Evolutionary conservation across 345 rosid genomes (phyloP).

Genomic region (Gossypium bickii): DNA sequence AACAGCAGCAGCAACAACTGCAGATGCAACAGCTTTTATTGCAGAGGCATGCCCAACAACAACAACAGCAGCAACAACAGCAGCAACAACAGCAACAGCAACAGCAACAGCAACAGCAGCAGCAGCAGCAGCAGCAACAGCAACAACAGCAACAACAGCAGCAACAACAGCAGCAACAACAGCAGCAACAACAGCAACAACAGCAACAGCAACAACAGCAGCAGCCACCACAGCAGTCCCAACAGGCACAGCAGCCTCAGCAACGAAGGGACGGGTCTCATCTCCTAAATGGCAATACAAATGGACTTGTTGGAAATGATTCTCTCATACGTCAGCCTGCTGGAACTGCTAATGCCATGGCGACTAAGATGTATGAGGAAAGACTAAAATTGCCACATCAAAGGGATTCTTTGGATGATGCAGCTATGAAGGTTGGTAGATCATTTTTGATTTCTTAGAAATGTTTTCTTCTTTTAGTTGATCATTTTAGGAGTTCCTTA

Average conservation of each 20-base stretch:
- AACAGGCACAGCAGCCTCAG: constrained; percentile 45
- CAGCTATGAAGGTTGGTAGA: constrained; percentile 68
- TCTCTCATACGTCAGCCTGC: constrained; percentile 67
- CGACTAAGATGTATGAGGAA: constrained; percentile 84
- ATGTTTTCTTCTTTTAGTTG: not conserved
- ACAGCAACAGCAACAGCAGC: constrained; percentile 39
- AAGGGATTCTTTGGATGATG: constrained; percentile 86
- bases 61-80: constrained; percentile 42
- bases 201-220: constrained; percentile 52
- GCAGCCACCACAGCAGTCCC: constrained; percentile 32
- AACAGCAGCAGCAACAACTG: constrained; percentile 30
- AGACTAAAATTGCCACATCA: constrained; percentile 65
- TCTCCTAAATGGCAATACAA: constrained; percentile 66
- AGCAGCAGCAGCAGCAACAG: constrained; percentile 36
- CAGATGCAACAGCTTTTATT: constrained; percentile 36
- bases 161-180: constrained; percentile 42
- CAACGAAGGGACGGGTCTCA: constrained; percentile 82
- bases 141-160: constrained; percentile 46
- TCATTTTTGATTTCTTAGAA: not conserved
- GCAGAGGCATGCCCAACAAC: constrained; percentile 41
- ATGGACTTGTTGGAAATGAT: constrained; percentile 79
- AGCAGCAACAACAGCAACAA: constrained; percentile 48
- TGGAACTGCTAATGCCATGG: constrained; percentile 77
- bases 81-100: constrained; percentile 37
- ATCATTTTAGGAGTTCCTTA: constrained; percentile 15